Base-by-base conservation (phyloP, 257 asterid species). In the Rubia yunnanensis region DNA sequence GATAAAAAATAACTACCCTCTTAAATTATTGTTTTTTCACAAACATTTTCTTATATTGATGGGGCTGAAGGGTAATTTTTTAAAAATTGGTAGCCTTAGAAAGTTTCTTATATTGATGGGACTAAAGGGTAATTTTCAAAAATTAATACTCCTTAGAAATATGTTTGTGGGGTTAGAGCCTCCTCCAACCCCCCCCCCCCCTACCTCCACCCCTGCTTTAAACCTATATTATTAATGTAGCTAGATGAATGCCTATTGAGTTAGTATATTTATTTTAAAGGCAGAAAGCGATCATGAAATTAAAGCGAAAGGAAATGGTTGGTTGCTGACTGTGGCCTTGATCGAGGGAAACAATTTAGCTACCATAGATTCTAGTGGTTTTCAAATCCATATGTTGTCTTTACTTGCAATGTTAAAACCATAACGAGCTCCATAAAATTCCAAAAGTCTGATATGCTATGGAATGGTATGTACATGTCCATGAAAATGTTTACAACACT, bases 371-470 rank as follows among this genome's bases (percentile, higher is more conserved):
- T 64, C 99, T 9, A 88, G 89, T 70, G 96, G 31, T 90, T 81
- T 76, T 94, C 97, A n/a, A 96, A 90, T 77, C 99, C 99, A 24
- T 94, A 94, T 78, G 96, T 88, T 71, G 95, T 90, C 70, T 94
- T 94, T 65, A 88, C 95, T 76, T 94, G 99, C 89, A 94, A 94
- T 1, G 99, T 96, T 49, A 89, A 84, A 84, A 72, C 82, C 5
- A 86, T 82, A 83, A 82, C 91, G 70, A 94, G 99, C 80, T 94
- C 99, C 67, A 89, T 94, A 78, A 94, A 88, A 83, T 90, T 94
- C 78, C 97, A 90, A 78, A 87, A 82, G 78, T 77, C 95, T 41
- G 85, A 72, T 62, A 94, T 97, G 70, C 75, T 74, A 53, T 94
- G 99, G 99, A 94, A 94, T 65, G 97, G 99, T 90, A 65, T 13